phyloP scores from a whole-genome alignment of 805 yeast species.

The Saturnispora sanitii region DNA sequence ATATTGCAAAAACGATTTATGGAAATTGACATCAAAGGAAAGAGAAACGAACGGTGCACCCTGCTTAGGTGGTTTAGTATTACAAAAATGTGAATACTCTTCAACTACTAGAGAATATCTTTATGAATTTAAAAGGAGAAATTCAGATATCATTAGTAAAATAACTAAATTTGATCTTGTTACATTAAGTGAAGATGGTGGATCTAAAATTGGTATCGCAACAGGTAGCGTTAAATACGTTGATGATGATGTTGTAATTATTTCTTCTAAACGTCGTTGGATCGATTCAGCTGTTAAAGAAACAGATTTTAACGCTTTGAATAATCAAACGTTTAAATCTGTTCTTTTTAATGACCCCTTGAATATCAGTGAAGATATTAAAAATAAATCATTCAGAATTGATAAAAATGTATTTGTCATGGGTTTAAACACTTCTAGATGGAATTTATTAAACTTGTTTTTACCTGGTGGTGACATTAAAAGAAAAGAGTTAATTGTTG shows the following conservation, averaged over 20 bases:
- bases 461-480: constrained; percentile 34
- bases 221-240: constrained; percentile 46
- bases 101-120: constrained; percentile 22
- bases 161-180: constrained; percentile 51
- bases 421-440: constrained; percentile 69
- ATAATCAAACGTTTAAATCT: constrained; percentile 44
- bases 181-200: constrained; percentile 63
- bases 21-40: constrained; percentile 49
- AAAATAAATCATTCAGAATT: constrained; percentile 40
- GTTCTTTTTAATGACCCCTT: constrained; percentile 24
- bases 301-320: constrained; percentile 32
- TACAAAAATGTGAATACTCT: constrained; percentile 25
- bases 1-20: constrained; percentile 50
- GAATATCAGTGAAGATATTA: background rate
- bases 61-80: constrained; percentile 42
- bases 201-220: constrained; percentile 53
- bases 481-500: constrained; percentile 44
- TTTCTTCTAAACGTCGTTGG: constrained; percentile 48
- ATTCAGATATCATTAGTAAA: constrained; percentile 31
- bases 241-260: constrained; percentile 32
- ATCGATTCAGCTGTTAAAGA: constrained; percentile 29
- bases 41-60: constrained; percentile 55
- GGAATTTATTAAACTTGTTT: constrained; percentile 63
- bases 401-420: constrained; percentile 74
- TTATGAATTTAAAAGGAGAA: constrained; percentile 41